Base-by-base conservation (phyloP, 2,329 filamentous ascomycete species). In the Cadophora malorum region DNA sequence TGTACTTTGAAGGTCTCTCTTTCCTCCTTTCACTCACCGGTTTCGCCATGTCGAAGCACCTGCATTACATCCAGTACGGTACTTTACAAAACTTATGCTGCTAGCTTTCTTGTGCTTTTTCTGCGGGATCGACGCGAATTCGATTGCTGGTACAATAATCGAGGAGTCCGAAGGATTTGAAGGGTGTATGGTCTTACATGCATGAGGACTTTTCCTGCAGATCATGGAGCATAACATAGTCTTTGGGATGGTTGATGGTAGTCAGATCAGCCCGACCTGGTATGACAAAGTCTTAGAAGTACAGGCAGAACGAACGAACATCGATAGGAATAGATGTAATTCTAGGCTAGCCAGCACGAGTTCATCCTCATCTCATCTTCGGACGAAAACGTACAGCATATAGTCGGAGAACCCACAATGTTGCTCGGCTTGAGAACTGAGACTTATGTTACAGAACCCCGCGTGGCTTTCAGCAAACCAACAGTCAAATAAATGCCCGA, bases 1-100 rank as follows among this genome's bases (percentile, higher is more conserved):
- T 70, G 6, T 70, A 68, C 14, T 64, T 74, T 12, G 71, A 75
- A n/a, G 63, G 72, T 12, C 63, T 71, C 3, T 72, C 70, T 7
- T 70, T 73, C 23, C 19, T 72, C 5, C 55, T 73, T 8, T 71
- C 69, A n/a, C 61, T 71, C 28, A 45, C 41, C 7, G 70, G 69
- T 12, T 73, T 71, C 52, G 10, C 64, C 19, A 28, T 70, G 31
- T 45, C 71, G 38, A 58, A 35, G 19, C 52, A 33, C 14, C 12
- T 19, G 52, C 45, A 21, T 21, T 49, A 2, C 45, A 21, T 49
- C 10, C 45, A 19, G 45, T 14, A 49, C 45, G 45, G 45, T n/a
- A 21, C 45, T 49, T 49, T 49, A 19, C n/a, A 7, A 49, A 7
- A n/a, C 45, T 49, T 6, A 28, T 28, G 28, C 28, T 14, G 8